A percentile compares a stretch with the other conserved stretches of the same genome.
Conservation (phyloP, 257 asterid species). For the Solanum pinnatisectum region DNA sequence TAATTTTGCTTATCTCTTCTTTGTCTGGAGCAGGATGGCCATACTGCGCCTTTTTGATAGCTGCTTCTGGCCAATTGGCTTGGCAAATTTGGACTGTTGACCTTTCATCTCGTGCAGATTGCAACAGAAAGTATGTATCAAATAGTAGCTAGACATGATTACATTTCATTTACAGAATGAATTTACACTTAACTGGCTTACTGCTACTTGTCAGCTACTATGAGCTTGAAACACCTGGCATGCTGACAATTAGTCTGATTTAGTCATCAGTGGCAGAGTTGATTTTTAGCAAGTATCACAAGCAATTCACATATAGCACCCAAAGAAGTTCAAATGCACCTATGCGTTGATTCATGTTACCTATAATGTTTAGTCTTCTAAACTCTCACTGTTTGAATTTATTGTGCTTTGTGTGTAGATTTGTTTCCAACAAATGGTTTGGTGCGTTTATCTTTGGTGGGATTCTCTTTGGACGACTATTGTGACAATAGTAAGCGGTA, state of each 20-base stretch:
- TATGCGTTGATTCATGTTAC: neutral
- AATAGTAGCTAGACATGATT: neutral
- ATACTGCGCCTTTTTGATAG: constrained; percentile 44
- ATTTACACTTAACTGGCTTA: neutral
- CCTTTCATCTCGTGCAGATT: constrained; percentile 62
- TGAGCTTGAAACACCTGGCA: neutral
- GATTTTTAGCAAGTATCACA: neutral
- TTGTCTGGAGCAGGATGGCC: constrained; percentile 53
- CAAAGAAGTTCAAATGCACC: neutral
- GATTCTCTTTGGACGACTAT: constrained; percentile 45
- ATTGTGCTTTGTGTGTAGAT: constrained; percentile 23
- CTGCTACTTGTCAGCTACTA: neutral
- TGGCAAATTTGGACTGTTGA: constrained; percentile 84
- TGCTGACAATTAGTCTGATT: neutral
- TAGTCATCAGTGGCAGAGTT: neutral
- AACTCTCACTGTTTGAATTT: neutral
- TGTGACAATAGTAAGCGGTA: constrained; percentile 23
- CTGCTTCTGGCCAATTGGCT: constrained; percentile 62
- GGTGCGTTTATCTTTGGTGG: constrained; percentile 73
- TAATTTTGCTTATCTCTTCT: neutral
- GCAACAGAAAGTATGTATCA: constrained; percentile 59
- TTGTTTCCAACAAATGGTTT: constrained; percentile 86
- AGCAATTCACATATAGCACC: neutral
- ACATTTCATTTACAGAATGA: neutral
- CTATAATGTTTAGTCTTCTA: neutral